Conservation (phyloP, 352 stramenopile species). For the Pythium volutum region DNA sequence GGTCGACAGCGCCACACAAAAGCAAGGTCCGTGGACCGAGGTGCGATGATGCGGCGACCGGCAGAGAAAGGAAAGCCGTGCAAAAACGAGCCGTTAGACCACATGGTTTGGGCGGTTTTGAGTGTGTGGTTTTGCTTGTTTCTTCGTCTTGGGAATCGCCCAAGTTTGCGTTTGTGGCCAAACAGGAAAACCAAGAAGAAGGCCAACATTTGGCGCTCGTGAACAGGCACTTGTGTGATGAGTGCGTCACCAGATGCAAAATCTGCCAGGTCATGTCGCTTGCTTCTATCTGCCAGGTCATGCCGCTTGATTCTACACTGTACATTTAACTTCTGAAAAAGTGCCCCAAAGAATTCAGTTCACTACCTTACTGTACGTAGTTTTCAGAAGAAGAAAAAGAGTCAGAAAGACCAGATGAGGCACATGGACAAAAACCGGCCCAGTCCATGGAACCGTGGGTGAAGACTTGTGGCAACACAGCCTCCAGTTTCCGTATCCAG, state of each 20-base stretch:
- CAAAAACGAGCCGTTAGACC: constrained; percentile 4
- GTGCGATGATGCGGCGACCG: constrained; percentile 16
- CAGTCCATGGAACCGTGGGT: neutral
- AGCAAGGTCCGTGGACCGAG: constrained; percentile 10
- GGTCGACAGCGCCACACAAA: constrained; percentile 16
- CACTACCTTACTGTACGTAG: neutral
- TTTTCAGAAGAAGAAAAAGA: constrained; percentile 12
- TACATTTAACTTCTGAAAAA: constrained; percentile 7
- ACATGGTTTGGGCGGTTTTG: constrained; percentile 12
- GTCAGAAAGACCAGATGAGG: constrained; percentile 7
- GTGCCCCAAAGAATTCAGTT: constrained; percentile 19
- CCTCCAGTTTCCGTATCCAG: neutral
- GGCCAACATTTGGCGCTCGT: neutral
- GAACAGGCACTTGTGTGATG: constrained; percentile 23
- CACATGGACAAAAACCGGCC: neutral
- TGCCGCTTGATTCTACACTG: no score
- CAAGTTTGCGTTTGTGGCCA: neutral
- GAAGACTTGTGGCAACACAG: neutral
- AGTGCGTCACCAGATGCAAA: constrained; percentile 15
- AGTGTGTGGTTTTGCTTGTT: neutral
- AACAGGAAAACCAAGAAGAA: neutral
- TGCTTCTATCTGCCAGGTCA: no score
- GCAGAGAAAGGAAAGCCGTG: constrained; percentile 18
- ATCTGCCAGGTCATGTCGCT: neutral
- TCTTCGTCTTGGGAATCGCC: neutral